phyloP scores from a whole-genome alignment of 1,139 yeast species.

The Eremothecium cymbalariae region DNA sequence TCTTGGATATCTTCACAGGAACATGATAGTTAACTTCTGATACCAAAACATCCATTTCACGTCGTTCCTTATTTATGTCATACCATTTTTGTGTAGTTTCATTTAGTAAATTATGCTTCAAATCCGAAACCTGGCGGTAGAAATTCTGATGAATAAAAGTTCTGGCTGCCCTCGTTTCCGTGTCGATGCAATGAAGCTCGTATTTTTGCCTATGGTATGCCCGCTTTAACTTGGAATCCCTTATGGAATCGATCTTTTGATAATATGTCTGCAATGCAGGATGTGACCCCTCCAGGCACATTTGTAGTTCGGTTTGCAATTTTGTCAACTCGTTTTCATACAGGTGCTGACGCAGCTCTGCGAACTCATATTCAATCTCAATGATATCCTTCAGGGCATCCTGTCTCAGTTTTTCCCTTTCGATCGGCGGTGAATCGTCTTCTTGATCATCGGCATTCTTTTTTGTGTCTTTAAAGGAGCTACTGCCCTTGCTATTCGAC shows the following conservation, averaged over 20 bases:
- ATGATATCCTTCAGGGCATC: conserved; percentile 50
- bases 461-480: conserved; percentile 16
- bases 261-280: conserved; percentile 68
- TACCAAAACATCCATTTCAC: conserved; percentile 70
- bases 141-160: conserved; percentile 82
- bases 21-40: conserved; percentile 37
- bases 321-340: conserved; percentile 68
- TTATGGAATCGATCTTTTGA: conserved; percentile 60
- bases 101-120: conserved; percentile 55
- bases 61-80: conserved; percentile 79
- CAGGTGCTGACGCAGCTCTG: conserved; percentile 68
- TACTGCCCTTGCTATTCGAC: conserved; percentile 3
- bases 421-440: conserved; percentile 28
- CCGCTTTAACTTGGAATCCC: conserved; percentile 58
- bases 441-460: conserved; percentile 12
- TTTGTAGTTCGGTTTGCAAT: conserved; percentile 71
- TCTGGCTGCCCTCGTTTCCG: conserved; percentile 72
- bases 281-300: conserved; percentile 85
- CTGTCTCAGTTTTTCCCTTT: conserved; percentile 37
- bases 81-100: conserved; percentile 87
- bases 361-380: conserved; percentile 76
- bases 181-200: conserved; percentile 66
- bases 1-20: conserved; percentile 29
- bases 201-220: conserved; percentile 66
- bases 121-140: conserved; percentile 58